Conservation (phyloP, 2,329 filamentous ascomycete species). For the Mollisiaceae sp. region DNA sequence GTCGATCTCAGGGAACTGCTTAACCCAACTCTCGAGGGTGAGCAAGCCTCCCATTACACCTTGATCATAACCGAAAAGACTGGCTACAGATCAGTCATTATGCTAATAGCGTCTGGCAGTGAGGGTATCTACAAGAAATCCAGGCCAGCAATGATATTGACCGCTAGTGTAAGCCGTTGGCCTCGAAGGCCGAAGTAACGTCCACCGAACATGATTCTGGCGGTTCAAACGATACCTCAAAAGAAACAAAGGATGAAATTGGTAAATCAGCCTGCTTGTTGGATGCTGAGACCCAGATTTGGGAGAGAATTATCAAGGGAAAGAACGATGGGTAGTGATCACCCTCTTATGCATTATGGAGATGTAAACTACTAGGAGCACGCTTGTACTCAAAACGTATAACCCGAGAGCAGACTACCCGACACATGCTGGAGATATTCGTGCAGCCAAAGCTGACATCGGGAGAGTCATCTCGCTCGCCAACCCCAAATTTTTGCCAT, state of each 20-base stretch:
- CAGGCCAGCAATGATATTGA: constrained; percentile 73
- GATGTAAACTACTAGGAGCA: not conserved
- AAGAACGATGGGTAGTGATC: constrained; percentile 2
- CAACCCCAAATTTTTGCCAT: constrained; percentile 15
- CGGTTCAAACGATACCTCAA: not conserved
- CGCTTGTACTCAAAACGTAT: constrained; percentile 14
- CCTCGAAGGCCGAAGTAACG: constrained; percentile 70
- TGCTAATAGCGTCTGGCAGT: not conserved
- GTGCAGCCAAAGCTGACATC: constrained; percentile 4
- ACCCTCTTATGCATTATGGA: constrained; percentile 10
- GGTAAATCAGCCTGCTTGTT: not conserved
- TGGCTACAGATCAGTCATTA: constrained; percentile 7
- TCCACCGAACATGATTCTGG: constrained; percentile 21
- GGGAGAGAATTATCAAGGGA: not conserved
- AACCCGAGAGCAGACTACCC: constrained; percentile 14
- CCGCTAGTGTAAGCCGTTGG: constrained; percentile 68
- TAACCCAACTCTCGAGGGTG: constrained; percentile 52
- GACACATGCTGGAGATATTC: not conserved
- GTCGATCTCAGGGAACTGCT: constrained; percentile 59
- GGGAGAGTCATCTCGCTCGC: constrained; percentile 4
- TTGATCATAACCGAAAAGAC: constrained; percentile 54
- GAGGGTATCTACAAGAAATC: constrained; percentile 66
- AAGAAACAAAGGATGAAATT: not conserved
- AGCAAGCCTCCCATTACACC: constrained; percentile 54
- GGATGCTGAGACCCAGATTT: not conserved